Evolutionary conservation across 768 basidiomycete genomes (phyloP), one percentile per base, ranked within the genome.

Genomic region (Termitomyces sp.): DNA sequence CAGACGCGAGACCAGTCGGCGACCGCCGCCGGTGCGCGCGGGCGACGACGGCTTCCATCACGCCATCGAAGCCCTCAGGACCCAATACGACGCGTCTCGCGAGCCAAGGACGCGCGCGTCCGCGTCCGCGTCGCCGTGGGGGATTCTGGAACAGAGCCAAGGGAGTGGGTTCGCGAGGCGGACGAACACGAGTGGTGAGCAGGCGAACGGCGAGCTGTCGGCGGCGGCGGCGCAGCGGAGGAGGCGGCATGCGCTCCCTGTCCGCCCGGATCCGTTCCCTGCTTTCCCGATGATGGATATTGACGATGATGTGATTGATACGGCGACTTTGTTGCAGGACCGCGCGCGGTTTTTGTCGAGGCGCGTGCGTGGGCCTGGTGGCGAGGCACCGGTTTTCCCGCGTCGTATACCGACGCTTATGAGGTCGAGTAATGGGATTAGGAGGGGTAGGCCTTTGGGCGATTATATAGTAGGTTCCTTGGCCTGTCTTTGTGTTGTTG

Each of bases 401-500:
- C 34, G 51, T 44, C 58, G 60, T 8, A 47, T 65, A 22, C 59
- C 55, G 12, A 54, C 60, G 1, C 62, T 60, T 15, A 41, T 62
- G 29, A 59, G 63, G 39, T n/a, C 37, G 3, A 56, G 57, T 55
- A 42, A 53, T 28, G 55, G 45, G 20, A 15, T 12, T 28, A 65
- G 68, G 33, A 56, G 70, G 54, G 60, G 62, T 13, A 62, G 65
- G 57, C 57, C 68, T 20, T 56, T 77, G 12, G 79, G 78, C 26
- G 80, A 81, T 66, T 82, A 76, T 52, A 68, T 90, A 70, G 87
- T 87, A 60, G 33, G 83, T 73, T 48, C 45, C 26, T 7, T 47
- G 42, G 4, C 45, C 36, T 62, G 37, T 33, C 42, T 24, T 42
- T 45, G 15, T 57, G 51, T 28, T 31, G 36, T 50, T 55, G 16